Evolutionary conservation across 495 filamentous ascomycete species (phyloP).

Genomic region (Lindgomyces ingoldianus): DNA sequence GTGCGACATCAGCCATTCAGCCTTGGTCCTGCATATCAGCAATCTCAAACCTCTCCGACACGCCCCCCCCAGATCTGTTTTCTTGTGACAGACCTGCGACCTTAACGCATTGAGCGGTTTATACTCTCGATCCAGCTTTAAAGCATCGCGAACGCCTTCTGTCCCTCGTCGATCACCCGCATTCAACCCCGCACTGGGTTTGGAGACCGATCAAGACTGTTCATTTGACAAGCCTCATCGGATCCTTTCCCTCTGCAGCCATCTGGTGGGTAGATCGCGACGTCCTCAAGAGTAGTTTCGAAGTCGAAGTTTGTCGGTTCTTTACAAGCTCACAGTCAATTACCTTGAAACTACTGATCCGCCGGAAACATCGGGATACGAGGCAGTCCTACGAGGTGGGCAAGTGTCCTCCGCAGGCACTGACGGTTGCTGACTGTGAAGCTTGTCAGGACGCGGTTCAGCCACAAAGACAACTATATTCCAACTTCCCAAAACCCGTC

Average conservation of each 20-base stretch:
- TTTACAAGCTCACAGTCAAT: constrained; percentile 15
- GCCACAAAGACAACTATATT: constrained; percentile 30
- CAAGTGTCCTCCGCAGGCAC: constrained; percentile 7
- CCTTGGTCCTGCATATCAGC: constrained; percentile 39
- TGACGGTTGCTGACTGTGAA: constrained; percentile 33
- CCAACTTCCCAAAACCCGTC: constrained; percentile 20
- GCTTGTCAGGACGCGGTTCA: constrained; percentile 35
- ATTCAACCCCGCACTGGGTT: constrained; percentile 37
- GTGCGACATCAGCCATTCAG: constrained; percentile 40
- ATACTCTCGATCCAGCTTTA: constrained; percentile 25
- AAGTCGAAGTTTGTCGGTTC: constrained; percentile 4
- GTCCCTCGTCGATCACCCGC: constrained; percentile 34
- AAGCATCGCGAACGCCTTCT: constrained; percentile 28
- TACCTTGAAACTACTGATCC: constrained; percentile 7
- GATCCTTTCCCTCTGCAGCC: constrained; percentile 32
- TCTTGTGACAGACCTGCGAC: constrained; percentile 31
- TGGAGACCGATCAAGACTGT: constrained; percentile 32
- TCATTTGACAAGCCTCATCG: constrained; percentile 30
- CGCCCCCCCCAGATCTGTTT: constrained; percentile 28
- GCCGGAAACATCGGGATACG: constrained; percentile 4
- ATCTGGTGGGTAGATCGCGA: constrained; percentile 13
- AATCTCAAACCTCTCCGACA: constrained; percentile 36
- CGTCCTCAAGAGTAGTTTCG: constrained; percentile 10
- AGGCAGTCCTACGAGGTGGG: constrained; percentile 27
- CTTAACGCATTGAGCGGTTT: constrained; percentile 32